Base-by-base conservation (phyloP, 140 eudicot genomes). In the Stevia rebaudiana region DNA sequence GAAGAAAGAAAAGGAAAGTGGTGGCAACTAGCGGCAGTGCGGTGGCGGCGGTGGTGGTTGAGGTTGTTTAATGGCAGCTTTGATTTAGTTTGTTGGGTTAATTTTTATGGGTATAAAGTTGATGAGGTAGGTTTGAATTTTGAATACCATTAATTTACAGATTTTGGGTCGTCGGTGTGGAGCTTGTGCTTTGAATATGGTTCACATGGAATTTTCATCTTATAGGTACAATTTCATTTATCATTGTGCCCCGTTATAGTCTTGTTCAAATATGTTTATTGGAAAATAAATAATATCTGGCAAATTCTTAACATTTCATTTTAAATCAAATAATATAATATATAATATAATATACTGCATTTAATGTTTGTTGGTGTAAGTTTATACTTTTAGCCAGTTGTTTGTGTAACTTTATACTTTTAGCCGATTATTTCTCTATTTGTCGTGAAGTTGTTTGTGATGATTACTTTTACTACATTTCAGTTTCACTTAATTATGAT, bases 191-290 rank as follows among this genome's bases (percentile, higher is more conserved):
- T 75, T 68, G 65, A 59, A 50, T 74, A 74, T 61, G 79, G 79
- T 62, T 72, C 71, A 61, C 75, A 75, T 75, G 79, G 70, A 68
- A 61, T 75, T 75, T 75, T 60, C 72, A 53, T 53, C 72, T 64
- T 75, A 70, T 75, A 75, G 79, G 79, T 75, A 75, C 75, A 62
- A 68, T 75, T 75, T 75, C 70, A 61, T 75, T 68, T 61, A 68
- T 68, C 51, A 31, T 75, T 68, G 75, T 75, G 79, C 66, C 79
- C 66, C 79, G 68, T 68, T 57, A 75, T 75, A 68, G 75, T 75
- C 44, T 68, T 68, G 36, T 75, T 75, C 60, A 11, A 47, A 48
- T 74, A 37, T 56, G 42, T 68, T 53, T 59, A 68, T 61, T 30
- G 63, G 37, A 65, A 52, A 69, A 39, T 68, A 50, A 75, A 68